Evolutionary conservation across 2,329 filamentous ascomycete species (phyloP).

Genomic region (Epichloe sylvatica): DNA sequence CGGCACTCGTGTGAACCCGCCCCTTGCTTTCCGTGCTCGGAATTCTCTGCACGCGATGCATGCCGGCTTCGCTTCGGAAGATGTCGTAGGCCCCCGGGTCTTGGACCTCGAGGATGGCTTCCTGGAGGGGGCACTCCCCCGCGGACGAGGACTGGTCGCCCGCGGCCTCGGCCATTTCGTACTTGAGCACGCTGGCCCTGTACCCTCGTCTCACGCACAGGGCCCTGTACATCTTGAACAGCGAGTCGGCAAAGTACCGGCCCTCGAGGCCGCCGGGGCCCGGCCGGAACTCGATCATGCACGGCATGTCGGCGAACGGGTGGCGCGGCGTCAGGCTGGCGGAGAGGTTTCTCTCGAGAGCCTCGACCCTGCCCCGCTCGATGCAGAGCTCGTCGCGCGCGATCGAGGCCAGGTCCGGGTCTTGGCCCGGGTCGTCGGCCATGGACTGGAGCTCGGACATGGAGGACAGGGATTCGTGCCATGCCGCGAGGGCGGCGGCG

Average conservation of each 20-base stretch:
- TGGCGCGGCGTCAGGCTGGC: conserved; percentile 72
- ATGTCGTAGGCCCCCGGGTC: conserved; percentile 64
- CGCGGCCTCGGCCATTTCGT: conserved; percentile 58
- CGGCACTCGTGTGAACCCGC: conserved; percentile 84
- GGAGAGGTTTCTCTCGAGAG: conserved; percentile 55
- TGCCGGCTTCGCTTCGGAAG: conserved; percentile 78
- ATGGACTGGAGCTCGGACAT: conserved; percentile 40
- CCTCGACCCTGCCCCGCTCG: conserved; percentile 47
- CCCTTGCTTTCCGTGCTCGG: conserved; percentile 85
- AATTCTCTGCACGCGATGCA: conserved; percentile 88
- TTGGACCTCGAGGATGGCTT: conserved; percentile 77
- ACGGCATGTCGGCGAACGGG: conserved; percentile 79
- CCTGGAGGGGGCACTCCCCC: conserved; percentile 62
- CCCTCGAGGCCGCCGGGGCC: conserved; percentile 88
- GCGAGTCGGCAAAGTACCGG: conserved; percentile 72
- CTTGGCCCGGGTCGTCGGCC: conserved; percentile 31
- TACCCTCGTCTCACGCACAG: conserved; percentile 61
- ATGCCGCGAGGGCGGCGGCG: conserved; percentile 42
- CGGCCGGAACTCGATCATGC: conserved; percentile 80
- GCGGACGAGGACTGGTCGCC: conserved; percentile 37
- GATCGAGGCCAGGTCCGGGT: conserved; percentile 61
- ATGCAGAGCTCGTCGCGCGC: conserved; percentile 67
- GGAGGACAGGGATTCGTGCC: conserved; percentile 39
- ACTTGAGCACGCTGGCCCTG: conserved; percentile 58
- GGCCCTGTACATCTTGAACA: conserved; percentile 78